phyloP scores from a whole-genome alignment of 1,139 yeast species.

The Eremothecium gossypii region DNA sequence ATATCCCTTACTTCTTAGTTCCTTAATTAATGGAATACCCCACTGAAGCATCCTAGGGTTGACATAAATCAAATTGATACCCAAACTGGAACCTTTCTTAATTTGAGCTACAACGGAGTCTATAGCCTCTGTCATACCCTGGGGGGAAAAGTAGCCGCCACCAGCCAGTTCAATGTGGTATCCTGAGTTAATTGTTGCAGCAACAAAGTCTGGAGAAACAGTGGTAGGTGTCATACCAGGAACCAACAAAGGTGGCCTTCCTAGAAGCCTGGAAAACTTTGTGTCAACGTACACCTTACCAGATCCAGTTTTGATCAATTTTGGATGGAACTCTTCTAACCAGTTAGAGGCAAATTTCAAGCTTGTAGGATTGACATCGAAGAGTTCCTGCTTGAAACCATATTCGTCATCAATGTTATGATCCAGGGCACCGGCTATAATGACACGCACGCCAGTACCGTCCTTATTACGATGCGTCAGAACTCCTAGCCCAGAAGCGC shows the following conservation, averaged over 20 bases:
- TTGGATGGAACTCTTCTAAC: slow-evolving; percentile 84
- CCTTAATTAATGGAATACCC: slow-evolving; percentile 94
- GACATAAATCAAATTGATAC: slow-evolving; percentile 87
- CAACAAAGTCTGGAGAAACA: slow-evolving; percentile 85
- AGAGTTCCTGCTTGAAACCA: slow-evolving; percentile 93
- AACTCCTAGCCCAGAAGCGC: slow-evolving; percentile 91
- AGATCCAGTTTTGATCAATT: slow-evolving; percentile 57
- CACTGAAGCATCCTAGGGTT: slow-evolving; percentile 97
- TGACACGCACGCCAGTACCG: slow-evolving; percentile 94
- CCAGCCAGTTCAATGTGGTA: slow-evolving; percentile 97
- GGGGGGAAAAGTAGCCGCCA: slow-evolving; percentile 88
- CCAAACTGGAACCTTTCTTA: slow-evolving; percentile 81
- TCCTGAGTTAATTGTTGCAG: slow-evolving; percentile 91
- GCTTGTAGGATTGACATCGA: slow-evolving; percentile 55
- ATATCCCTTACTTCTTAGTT: slow-evolving; percentile 81
- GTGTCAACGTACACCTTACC: slow-evolving; percentile 86
- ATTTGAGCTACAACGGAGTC: slow-evolving; percentile 56
- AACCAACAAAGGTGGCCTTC: slow-evolving; percentile 93
- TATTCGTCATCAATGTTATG: slow-evolving; percentile 55
- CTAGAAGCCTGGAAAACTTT: slow-evolving; percentile 82
- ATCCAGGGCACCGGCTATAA: slow-evolving; percentile 87
- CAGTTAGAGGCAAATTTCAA: slow-evolving; percentile 84
- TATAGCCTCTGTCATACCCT: slow-evolving; percentile 64
- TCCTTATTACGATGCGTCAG: slow-evolving; percentile 95
- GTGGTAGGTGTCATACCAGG: slow-evolving; percentile 99